These are phyloP conservation scores for Flaveria bidentis DNA, from an alignment of 129 eudicot species.

Conservation along the genomic window DNA sequence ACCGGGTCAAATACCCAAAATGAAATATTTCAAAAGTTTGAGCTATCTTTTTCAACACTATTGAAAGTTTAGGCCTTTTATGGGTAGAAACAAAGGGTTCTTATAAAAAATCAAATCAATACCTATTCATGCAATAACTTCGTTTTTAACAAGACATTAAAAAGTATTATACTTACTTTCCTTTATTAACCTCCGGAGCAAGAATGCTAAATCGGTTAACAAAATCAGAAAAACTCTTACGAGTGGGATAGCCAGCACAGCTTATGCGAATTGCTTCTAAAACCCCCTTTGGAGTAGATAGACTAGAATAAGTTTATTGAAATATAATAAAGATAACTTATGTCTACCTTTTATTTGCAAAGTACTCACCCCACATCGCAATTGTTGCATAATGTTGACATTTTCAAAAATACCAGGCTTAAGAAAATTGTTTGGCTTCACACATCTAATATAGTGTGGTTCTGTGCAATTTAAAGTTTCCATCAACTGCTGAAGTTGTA, in stretches of 20 bases:
- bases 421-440: slow-evolving; percentile 92
- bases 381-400: slow-evolving; percentile 83
- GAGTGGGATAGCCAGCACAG: slow-evolving; percentile 99
- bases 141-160: neutral
- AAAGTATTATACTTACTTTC: slow-evolving; percentile 56
- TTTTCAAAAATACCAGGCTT: slow-evolving; percentile 92
- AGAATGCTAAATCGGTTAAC: slow-evolving; percentile 80
- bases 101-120: neutral
- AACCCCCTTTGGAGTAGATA: slow-evolving; percentile 69
- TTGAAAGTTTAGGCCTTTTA: slow-evolving; percentile 7
- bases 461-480: slow-evolving; percentile 87
- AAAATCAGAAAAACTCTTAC: slow-evolving; percentile 79
- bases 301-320: neutral
- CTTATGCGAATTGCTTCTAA: slow-evolving; percentile 98
- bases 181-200: slow-evolving; percentile 73
- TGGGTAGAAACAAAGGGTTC: neutral
- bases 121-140: neutral
- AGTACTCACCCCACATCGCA: slow-evolving; percentile 96
- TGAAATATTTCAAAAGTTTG: neutral
- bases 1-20: neutral
- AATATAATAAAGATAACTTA: neutral
- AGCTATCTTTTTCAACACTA: neutral
- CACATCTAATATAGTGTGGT: slow-evolving; percentile 96
- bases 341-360: slow-evolving; percentile 5
- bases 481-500: slow-evolving; percentile 93